Base-by-base conservation (phyloP, 768 basidiomycete species). In the Leccinellum luteum region DNA sequence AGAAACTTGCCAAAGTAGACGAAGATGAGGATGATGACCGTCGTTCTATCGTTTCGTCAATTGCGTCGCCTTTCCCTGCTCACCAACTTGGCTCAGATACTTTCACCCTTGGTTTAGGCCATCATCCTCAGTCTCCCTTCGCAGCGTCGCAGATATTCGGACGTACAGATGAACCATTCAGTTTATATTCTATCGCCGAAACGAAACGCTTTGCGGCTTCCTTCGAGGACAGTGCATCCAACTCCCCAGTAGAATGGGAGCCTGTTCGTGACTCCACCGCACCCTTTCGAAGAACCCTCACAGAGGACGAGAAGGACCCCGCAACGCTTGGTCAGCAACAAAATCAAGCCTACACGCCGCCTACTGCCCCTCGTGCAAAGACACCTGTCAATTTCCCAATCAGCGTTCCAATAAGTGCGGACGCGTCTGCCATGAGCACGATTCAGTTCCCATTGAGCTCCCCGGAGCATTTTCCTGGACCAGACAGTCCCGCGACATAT, bases 11-110 rank as follows among this genome's bases (percentile, higher is more conserved):
- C 54, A 91, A 86, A 60, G 92, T 88, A 6, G 89, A 90, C 52
- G 87, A 90, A 52, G 92, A 95, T 52, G 92, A 96, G 55, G 93
- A 97, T 48, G 94, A 96, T 52, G 91, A 93, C 64, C 83, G 83
- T 32, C 85, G 90, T 51, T 94, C 92, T 6, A 78, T 95, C 55
- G 77, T 84, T 28, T 94, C 93, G 2, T 85, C 85, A 19, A 76
- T 80, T 3, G 79, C 85, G 2, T 81, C 85, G 2, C 84, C 86
- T 15, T 89, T 91, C 60, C 85, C 90, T 43, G 85, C 88, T 14
- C 89, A 92, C 63, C 92, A 94, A 63, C 78, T 90, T 21, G 87
- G 85, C 23, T 65, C 77, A 30, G 80, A 79, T 53, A 69, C 73
- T 48, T 70, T 73, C 35, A 61, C 68, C 7, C 70, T 74, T 9